A percentile compares a stretch with the other conserved stretches of the same genome.
These are phyloP conservation scores for Tulasnella sp. DNA, from an alignment of 768 basidiomycete species.

Conservation along the genomic window DNA sequence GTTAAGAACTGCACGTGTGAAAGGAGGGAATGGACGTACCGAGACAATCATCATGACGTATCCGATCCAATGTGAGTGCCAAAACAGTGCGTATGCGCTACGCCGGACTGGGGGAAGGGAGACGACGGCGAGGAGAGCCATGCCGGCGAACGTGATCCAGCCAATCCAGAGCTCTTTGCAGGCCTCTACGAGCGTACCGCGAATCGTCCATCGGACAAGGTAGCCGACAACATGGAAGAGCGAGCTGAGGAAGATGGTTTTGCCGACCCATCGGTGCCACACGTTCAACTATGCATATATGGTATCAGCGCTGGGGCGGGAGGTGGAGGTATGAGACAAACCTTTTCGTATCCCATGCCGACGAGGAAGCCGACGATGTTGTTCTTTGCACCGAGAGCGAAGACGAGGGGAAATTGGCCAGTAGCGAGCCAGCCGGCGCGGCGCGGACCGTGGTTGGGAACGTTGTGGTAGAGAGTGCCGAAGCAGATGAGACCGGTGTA, in stretches of 20 bases:
- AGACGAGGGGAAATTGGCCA: conserved; percentile 14
- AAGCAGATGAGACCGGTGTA: conserved; percentile 12
- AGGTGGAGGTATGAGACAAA: neutral
- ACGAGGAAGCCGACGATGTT: conserved; percentile 14
- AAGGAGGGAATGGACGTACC: conserved; percentile 28
- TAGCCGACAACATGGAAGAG: conserved; percentile 49
- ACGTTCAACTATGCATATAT: conserved; percentile 44
- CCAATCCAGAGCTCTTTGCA: conserved; percentile 24
- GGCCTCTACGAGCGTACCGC: conserved; percentile 31
- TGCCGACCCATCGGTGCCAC: conserved; percentile 57
- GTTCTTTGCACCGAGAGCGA: conserved; percentile 16
- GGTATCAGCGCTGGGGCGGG: neutral
- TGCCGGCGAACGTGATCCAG: conserved; percentile 36
- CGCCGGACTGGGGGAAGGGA: conserved; percentile 45
- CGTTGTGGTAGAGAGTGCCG: conserved; percentile 2
- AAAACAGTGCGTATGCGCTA: conserved; percentile 53
- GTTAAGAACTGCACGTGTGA: conserved; percentile 21
- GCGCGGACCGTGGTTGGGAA: conserved; percentile 1
- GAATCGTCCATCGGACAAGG: conserved; percentile 30
- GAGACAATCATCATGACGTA: conserved; percentile 44
- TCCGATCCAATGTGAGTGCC: conserved; percentile 45
- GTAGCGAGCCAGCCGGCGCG: neutral
- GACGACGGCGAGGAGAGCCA: conserved; percentile 50
- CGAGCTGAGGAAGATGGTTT: conserved; percentile 42
- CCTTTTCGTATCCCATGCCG: conserved; percentile 15